A percentile compares a stretch with the other conserved stretches of the same genome.
phyloP scores from a whole-genome alignment of 352 stramenopile species.

The Phytophthora brassicae region DNA sequence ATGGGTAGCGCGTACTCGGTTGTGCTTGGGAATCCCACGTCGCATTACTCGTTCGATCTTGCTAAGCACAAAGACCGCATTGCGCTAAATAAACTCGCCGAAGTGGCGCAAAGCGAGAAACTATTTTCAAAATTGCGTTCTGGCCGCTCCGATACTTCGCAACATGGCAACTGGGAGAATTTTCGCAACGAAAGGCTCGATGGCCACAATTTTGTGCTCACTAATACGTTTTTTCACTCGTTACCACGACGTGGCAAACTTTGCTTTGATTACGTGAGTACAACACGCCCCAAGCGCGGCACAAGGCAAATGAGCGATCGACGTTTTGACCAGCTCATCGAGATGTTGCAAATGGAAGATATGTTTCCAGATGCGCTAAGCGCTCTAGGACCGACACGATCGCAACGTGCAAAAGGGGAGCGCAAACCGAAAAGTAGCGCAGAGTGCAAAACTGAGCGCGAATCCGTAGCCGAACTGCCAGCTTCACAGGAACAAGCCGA shows the following conservation, averaged over 20 bases:
- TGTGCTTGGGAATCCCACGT: slow-evolving; percentile 82
- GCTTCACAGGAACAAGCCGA: slow-evolving; percentile 37
- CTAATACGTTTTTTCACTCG: slow-evolving; percentile 77
- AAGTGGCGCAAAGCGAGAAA: slow-evolving; percentile 85
- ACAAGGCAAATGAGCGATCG: slow-evolving; percentile 63
- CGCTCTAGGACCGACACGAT: slow-evolving; percentile 20
- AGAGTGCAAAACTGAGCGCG: slow-evolving; percentile 2
- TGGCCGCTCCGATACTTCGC: slow-evolving; percentile 68
- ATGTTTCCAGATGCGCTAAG: slow-evolving; percentile 20
- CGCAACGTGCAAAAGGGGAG: slow-evolving; percentile 14
- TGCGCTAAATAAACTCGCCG: slow-evolving; percentile 76
- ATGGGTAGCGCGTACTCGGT: slow-evolving; percentile 86
- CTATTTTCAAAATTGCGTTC: slow-evolving; percentile 66
- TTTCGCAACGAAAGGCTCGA: slow-evolving; percentile 91
- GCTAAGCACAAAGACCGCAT: slow-evolving; percentile 73
- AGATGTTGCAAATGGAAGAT: slow-evolving; percentile 58
- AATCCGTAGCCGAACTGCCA: slow-evolving; percentile 1
- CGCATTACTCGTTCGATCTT: slow-evolving; percentile 81
- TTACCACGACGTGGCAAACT: slow-evolving; percentile 73
- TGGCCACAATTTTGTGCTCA: slow-evolving; percentile 65
- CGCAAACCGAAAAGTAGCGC: slow-evolving; percentile 3
- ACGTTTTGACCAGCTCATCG: slow-evolving; percentile 75
- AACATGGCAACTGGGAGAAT: slow-evolving; percentile 92
- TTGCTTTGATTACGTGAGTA: slow-evolving; percentile 91
- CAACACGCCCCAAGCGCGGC: slow-evolving; percentile 60